Conservation (phyloP, 2,329 filamentous ascomycete genomes). For the Hypomyces perniciosus region DNA sequence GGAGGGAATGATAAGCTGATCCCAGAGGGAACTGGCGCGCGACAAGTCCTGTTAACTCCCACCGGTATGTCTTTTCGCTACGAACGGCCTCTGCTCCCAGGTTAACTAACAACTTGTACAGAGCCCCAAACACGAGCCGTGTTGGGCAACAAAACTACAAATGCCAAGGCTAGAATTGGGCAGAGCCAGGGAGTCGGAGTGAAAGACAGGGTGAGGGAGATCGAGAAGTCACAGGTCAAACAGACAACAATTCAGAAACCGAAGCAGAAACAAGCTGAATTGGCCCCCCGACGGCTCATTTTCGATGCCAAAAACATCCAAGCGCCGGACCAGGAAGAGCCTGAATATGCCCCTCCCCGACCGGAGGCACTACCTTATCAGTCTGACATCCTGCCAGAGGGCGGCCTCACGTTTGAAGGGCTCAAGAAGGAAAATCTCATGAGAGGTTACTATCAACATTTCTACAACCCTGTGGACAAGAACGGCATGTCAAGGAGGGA, state of each 20-base stretch:
- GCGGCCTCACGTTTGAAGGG: constrained; percentile 49
- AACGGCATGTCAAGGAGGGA: constrained; percentile 59
- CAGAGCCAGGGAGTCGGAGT: constrained; percentile 63
- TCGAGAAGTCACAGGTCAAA: constrained; percentile 57
- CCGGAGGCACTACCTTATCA: constrained; percentile 61
- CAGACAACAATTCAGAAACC: constrained; percentile 55
- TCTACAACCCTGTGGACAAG: constrained; percentile 59
- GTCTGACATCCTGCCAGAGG: constrained; percentile 60
- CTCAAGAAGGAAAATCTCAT: constrained; percentile 54
- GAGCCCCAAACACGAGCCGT: constrained; percentile 63
- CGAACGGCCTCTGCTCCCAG: not conserved
- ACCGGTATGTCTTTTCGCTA: constrained; percentile 52
- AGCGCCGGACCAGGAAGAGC: constrained; percentile 56
- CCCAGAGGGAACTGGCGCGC: constrained; percentile 42
- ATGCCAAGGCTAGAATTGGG: constrained; percentile 70
- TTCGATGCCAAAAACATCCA: constrained; percentile 50
- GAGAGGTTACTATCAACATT: constrained; percentile 56
- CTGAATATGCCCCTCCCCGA: constrained; percentile 83
- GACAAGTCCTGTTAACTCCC: constrained; percentile 66
- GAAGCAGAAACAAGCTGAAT: constrained; percentile 49
- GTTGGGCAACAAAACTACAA: constrained; percentile 91
- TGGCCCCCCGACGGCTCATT: constrained; percentile 55
- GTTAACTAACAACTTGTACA: constrained; percentile 15
- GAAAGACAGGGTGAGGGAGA: constrained; percentile 51
- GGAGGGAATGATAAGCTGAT: constrained; percentile 43